A percentile compares a stretch with the other conserved stretches of the same genome.
Conservation (phyloP, 1,284 basidiomycete species). For the Chalciporus sp. region DNA sequence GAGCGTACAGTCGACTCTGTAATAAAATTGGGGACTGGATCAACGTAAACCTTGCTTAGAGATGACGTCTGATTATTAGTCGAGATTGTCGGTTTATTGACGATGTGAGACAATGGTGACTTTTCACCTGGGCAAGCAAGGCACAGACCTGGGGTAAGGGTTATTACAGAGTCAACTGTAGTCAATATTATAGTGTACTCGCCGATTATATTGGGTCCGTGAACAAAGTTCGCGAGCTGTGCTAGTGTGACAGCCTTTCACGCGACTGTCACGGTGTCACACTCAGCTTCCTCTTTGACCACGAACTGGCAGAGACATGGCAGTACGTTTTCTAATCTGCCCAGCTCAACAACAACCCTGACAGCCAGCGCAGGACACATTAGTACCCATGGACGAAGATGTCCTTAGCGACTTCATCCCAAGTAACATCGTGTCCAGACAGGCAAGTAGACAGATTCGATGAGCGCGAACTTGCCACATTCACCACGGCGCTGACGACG, state of each 20-base stretch:
- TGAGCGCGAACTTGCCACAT: background rate
- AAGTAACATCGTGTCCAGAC: constrained; percentile 80
- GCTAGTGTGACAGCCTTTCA: constrained; percentile 11
- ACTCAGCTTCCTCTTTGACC: constrained; percentile 20
- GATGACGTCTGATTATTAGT: no score
- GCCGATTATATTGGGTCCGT: no score
- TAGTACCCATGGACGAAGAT: constrained; percentile 61
- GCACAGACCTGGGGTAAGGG: no score
- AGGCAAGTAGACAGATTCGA: constrained; percentile 46
- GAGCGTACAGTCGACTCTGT: no score
- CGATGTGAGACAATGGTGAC: no score
- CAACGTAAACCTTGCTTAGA: no score
- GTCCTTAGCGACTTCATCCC: constrained; percentile 80
- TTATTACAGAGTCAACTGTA: no score
- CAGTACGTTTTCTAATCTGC: constrained; percentile 15
- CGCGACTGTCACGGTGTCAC: constrained; percentile 25
- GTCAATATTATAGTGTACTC: no score
- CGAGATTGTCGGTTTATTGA: no score
- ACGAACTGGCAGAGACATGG: constrained; percentile 19
- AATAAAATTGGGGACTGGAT: no score
- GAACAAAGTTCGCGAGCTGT: no score
- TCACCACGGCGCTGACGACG: constrained; percentile 15
- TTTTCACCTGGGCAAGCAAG: no score
- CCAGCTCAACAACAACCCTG: background rate
- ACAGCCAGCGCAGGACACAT: constrained; percentile 15